Base-by-base conservation (phyloP, 2,329 filamentous ascomycete species). In the Escovopsis weberi region DNA sequence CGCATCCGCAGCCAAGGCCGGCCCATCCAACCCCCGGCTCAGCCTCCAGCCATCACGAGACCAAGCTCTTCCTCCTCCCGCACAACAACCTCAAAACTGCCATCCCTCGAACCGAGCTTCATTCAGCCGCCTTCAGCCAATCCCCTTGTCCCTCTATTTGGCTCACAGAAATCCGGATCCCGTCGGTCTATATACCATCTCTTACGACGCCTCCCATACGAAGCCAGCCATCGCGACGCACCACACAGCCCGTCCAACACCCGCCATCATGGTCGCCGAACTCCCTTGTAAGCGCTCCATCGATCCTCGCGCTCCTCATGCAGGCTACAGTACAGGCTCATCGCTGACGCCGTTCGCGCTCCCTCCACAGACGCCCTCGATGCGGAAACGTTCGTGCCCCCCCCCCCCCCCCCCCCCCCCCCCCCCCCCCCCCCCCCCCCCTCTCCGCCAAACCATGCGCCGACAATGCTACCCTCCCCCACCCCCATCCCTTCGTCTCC, bases 291-390 rank as follows among this genome's bases (percentile, higher is more conserved):
- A 62, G 64, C 55, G 41, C 12, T 26, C n/a, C 11, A 32, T 4
- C 28, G 11, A 9, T 11, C 8, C 28, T 11, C 11, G 6, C 28
- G 28, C 28, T 11, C 28, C 11, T 30, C 7, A 6, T 30, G 11
- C 11, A 6, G 3, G 3, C 4, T 30, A 4, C 6, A 8, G 8
- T 4, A 30, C 23, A 30, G 6, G 6, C 2, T 10, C 26, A 26
- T 15, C 26, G 37, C 45, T 47, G 41, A 50, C 43, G 38, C 30
- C 26, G 7, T 28, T 10, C 26, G 30, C 23, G 12, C 5, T 18
- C 26, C 10, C 38, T 28, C 10, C 15, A 30, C 37, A 96, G 91
- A 96, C 72, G 91, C 91, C 57, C 87, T 93, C 53, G 91, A 98
- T 67, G 91, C 91, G 55, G 91, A 98, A 70, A 94, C 84, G 85